A percentile compares a stretch with the other conserved stretches of the same genome.
Evolutionary conservation across 305 asterid genomes (phyloP).

Genomic region (Fraxinus albicans): DNA sequence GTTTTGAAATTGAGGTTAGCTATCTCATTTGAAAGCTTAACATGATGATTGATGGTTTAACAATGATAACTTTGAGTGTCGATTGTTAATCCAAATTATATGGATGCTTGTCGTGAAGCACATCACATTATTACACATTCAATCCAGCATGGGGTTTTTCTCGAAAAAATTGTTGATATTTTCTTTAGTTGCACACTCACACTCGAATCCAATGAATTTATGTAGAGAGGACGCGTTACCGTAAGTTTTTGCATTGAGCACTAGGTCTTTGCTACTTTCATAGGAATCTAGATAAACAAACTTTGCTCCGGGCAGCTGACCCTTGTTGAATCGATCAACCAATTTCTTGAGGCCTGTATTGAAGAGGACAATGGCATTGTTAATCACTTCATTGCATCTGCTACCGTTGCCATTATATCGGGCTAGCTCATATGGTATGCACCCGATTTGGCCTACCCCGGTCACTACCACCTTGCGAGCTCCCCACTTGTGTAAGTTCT

Average conservation of each 20-base stretch:
- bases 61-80: background rate
- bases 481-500: conserved; percentile 68
- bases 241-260: conserved; percentile 57
- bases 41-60: background rate
- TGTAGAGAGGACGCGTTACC: conserved; percentile 35
- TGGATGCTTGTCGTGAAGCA: too few species aligned
- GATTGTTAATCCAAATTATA: too few species aligned
- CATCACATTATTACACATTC: too few species aligned
- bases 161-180: background rate
- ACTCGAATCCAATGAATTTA: background rate
- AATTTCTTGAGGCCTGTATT: conserved; percentile 57
- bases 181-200: background rate
- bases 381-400: conserved; percentile 82
- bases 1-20: too few species aligned
- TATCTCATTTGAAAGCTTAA: background rate
- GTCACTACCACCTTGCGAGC: conserved; percentile 77
- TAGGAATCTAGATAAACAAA: conserved; percentile 75
- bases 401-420: conserved; percentile 61
- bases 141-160: background rate
- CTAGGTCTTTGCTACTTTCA: conserved; percentile 58
- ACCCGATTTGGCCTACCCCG: conserved; percentile 72
- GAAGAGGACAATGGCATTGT: conserved; percentile 62
- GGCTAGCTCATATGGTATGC: conserved; percentile 86
- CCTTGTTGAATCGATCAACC: conserved; percentile 62
- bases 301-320: conserved; percentile 59